Base-by-base conservation (phyloP, 306 rosid species). In the Luffa acutangula region DNA sequence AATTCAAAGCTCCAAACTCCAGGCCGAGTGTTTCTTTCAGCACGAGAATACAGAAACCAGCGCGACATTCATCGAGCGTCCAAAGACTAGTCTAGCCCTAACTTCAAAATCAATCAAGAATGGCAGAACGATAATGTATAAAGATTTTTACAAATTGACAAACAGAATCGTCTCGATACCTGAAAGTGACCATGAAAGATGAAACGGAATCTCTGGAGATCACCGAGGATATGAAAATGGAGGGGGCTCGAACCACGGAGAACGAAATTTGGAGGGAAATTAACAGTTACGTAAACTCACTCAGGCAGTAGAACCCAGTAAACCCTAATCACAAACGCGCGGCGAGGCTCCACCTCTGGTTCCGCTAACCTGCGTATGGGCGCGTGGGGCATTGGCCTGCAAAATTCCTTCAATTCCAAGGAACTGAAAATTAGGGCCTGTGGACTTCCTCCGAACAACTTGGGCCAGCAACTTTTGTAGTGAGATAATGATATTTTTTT, bases 201-300 rank as follows among this genome's bases (percentile, higher is more conserved):
- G 33, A 49, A 74, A 66, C 25, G 1, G 33, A 17, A 1, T 17
- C 10, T 49, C 5, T 1, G 63, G 18, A 36, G 48, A 75, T 31
- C 34, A 18, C 7, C 1, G 45, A 74, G 10, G 11, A 6, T 31
- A 49, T 0, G 51, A 49, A 18, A 1, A 74, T 52, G 78, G 63
- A 33, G 7, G 33, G 21, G 5, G 48, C 78, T 34, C 63, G 48
- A 36, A 34, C 46, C 63, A 33, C 46, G 9, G 1, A 75, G 9
- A 75, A 4, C 48, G 25, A 51, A 75, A 75, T 75, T 9, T 75
- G 78, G 78, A 52, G 46, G 78, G 63, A 34, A 52, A 74, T 15
- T 33, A 7, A 15, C 45, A 33, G 60, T 25, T 46, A 52, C 78
- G 78, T 49, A 33, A 69, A 71, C 6, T 12, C 57, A 25, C 37